Conservation (phyloP, 306 rosid genomes). For the Vicia villosa region DNA sequence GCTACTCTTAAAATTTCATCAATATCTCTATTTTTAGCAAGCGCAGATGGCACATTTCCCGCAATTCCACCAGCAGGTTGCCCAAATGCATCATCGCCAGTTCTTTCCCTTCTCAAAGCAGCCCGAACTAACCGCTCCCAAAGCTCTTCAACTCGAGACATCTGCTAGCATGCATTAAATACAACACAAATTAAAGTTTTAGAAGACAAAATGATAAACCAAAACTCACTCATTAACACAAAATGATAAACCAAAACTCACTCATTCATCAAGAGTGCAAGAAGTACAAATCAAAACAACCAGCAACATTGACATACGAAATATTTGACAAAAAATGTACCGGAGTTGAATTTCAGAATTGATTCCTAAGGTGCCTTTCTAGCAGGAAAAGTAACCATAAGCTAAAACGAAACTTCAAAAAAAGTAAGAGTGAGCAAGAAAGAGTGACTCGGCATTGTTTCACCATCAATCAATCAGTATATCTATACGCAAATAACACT, state of each 20-base stretch:
- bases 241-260: too few species aligned
- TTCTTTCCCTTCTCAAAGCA: conserved; percentile 75
- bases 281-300: not conserved
- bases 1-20: conserved; percentile 96
- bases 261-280: not conserved
- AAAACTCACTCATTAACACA: too few species aligned
- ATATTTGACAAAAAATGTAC: not conserved
- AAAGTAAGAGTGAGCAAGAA: too few species aligned
- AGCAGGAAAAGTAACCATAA: too few species aligned
- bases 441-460: too few species aligned
- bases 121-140: conserved; percentile 96
- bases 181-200: not conserved
- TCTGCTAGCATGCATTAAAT: conserved; percentile 35
- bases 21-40: conserved; percentile 88
- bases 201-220: too few species aligned
- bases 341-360: too few species aligned
- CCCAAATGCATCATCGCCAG: conserved; percentile 71
- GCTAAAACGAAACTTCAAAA: too few species aligned
- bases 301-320: not conserved
- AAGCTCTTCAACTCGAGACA: conserved; percentile 78
- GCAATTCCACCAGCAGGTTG: conserved; percentile 73
- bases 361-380: too few species aligned
- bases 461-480: too few species aligned
- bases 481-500: not conserved
- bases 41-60: conserved; percentile 88